Percentiles rank a stretch among this genome's conserved stretches.
Evolutionary conservation across 805 yeast species (phyloP).

Genomic region (Limtongia smithiae): DNA sequence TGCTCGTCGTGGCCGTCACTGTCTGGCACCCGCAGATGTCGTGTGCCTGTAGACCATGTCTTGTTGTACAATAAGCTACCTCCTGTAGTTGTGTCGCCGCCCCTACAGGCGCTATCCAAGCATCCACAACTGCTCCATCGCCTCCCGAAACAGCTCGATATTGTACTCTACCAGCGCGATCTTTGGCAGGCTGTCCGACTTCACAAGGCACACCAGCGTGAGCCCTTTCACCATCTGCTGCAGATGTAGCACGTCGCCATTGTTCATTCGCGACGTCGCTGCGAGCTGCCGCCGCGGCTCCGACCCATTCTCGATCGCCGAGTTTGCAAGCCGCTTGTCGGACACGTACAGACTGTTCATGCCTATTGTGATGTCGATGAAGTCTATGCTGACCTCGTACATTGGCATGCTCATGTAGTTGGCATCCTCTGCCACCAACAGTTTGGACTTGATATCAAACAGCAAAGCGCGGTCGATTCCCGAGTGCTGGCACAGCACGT

Average conservation of each 20-base stretch:
- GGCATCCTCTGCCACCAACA: constrained; percentile 93
- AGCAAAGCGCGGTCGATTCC: constrained; percentile 89
- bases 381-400: constrained; percentile 95
- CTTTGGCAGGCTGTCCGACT: constrained; percentile 56
- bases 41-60: too few relatives aligned
- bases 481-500: constrained; percentile 81
- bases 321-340: constrained; percentile 9
- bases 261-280: constrained; percentile 71
- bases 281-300: constrained; percentile 38
- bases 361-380: constrained; percentile 90
- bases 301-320: constrained; percentile 13
- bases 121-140: constrained; percentile 27
- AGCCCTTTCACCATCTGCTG: constrained; percentile 91
- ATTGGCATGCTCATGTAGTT: constrained; percentile 93
- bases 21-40: too few relatives aligned
- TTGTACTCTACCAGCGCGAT: constrained; percentile 81
- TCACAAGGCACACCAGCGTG: constrained; percentile 81
- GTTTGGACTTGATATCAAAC: constrained; percentile 87
- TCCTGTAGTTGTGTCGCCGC: too few relatives aligned
- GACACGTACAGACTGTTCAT: constrained; percentile 48
- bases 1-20: too few relatives aligned
- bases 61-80: too few relatives aligned
- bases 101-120: too few relatives aligned
- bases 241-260: constrained; percentile 78
- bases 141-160: constrained; percentile 58